Evolutionary conservation across 768 basidiomycete genomes (phyloP), one percentile per base, ranked within the genome.

Genomic region (Russula sp.): DNA sequence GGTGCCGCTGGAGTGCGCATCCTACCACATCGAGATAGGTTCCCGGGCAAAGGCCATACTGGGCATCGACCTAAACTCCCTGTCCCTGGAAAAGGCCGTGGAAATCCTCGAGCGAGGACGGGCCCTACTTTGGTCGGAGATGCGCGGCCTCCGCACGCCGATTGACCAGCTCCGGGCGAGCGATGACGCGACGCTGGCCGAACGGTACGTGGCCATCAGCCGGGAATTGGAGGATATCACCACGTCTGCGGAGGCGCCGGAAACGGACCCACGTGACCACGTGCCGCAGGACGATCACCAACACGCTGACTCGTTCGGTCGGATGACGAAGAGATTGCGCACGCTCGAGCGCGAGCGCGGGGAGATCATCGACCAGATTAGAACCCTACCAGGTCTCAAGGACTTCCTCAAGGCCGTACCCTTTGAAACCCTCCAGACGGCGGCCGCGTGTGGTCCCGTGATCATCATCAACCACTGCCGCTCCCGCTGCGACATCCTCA

Each of bases 101-200:
- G 66, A 66, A 49, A 45, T 13, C 18, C 50, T 67, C 14, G 66
- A 67, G 44, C 48, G 20, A 32, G 66, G 66, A 2, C 65, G 66
- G 3, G 39, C 47, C 1, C 40, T 67, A 14, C 59, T 67, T n/a
- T 67, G 66, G 27, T 27, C 27, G 65, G 59, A 67, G 48, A 55
- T 67, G 52, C 65, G 59, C 9, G 56, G 57, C 8, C 48, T 67
- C 22, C 66, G 66, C 31, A 47, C 37, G 5, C 57, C 59, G 39
- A 42, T 67, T 13, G 66, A 67, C 31, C 42, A 39, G 31, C 61
- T 67, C 13, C 50, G 60, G 27, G 39, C 54, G 31, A 31, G 49
- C 45, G 10, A 39, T 16, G 13, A 53, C 5, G 53, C 59, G 27
- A 40, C 22, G 42, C 27, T 67, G 20, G 66, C 65, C 3, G 35